Base-by-base conservation (phyloP, 768 basidiomycete genomes). In the Polyporus arcularius region DNA sequence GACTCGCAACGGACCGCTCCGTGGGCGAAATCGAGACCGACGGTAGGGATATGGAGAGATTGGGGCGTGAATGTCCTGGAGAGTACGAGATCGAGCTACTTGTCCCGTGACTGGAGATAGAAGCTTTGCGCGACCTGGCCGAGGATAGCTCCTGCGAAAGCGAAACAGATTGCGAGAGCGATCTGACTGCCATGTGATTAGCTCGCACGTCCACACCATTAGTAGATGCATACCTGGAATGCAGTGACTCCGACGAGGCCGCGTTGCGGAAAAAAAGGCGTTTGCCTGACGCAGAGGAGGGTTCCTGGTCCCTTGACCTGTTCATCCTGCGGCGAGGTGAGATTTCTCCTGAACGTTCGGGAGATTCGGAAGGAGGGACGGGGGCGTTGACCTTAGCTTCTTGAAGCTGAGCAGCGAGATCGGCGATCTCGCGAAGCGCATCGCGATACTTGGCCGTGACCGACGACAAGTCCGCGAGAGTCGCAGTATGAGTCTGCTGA, bases 111-210 rank as follows among this genome's bases (percentile, higher is more conserved):
- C 88, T 89, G 67, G 90, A 92, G 67, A 83, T 84, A 58, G 92
- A 93, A 69, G 82, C 79, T 79, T 89, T 89, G 83, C 90, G 90
- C 79, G 87, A 91, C 71, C 88, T 89, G 78, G 78, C 90, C 80
- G 88, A 94, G 67, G 88, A 94, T 66, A 94, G 84, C 83, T 93
- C 94, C 94, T 98, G 95, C 80, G 95, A 96, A 68, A 96, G 87
- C 82, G 95, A 96, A 80, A 88, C 85, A 74, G 94, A 95, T 77
- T 92, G 92, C 79, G 91, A 93, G 66, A 88, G 85, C 86, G 93
- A 94, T 84, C 91, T 92, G 67, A 52, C 60, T 60, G 58, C 58
- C 53, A 48, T 52, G 42, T 62, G 59, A 60, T 50, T 56, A 68
- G 41, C 63, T 55, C 59, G 54, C 62, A 66, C 68, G 51, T 59